Conservation (phyloP, 2,329 filamentous ascomycete species). For the Cladosporium sp. region DNA sequence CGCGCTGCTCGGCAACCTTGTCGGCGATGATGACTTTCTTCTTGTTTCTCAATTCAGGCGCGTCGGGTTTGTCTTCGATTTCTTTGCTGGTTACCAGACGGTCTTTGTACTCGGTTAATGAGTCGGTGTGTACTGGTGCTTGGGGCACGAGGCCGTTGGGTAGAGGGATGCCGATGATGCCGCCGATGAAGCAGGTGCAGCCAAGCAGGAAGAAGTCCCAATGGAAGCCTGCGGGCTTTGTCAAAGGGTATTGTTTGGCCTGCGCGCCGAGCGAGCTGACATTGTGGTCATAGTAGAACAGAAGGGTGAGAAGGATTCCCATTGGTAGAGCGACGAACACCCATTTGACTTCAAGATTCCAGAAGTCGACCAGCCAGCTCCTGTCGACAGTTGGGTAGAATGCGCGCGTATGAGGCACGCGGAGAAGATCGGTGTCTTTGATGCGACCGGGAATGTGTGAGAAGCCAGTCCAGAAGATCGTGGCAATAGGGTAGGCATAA, state of each 20-base stretch:
- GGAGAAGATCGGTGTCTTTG: constrained; percentile 37
- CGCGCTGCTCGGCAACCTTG: constrained; percentile 53
- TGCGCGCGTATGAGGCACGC: constrained; percentile 41
- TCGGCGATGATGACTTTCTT: constrained; percentile 42
- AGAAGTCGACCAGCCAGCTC: constrained; percentile 50
- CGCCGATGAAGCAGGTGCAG: constrained; percentile 52
- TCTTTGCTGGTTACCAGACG: constrained; percentile 40
- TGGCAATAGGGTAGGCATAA: constrained; percentile 51
- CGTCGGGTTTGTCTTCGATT: constrained; percentile 33
- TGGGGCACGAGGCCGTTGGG: constrained; percentile 58
- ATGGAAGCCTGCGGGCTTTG: constrained; percentile 58
- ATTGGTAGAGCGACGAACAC: constrained; percentile 52
- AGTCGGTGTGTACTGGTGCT: constrained; percentile 57
- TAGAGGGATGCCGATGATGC: constrained; percentile 54
- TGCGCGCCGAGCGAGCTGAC: constrained; percentile 55
- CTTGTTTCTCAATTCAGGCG: constrained; percentile 37
- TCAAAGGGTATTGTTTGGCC: constrained; percentile 52
- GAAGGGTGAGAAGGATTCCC: constrained; percentile 49
- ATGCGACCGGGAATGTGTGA: constrained; percentile 49
- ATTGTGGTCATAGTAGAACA: constrained; percentile 56
- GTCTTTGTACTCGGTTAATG: constrained; percentile 41
- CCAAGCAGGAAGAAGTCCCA: constrained; percentile 59
- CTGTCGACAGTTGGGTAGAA: constrained; percentile 47
- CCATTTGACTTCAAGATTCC: constrained; percentile 49
- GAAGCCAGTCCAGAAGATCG: constrained; percentile 53